These are phyloP conservation scores for Silene uniflora DNA, from an alignment of 148 eudicot species.

Conservation along the genomic window DNA sequence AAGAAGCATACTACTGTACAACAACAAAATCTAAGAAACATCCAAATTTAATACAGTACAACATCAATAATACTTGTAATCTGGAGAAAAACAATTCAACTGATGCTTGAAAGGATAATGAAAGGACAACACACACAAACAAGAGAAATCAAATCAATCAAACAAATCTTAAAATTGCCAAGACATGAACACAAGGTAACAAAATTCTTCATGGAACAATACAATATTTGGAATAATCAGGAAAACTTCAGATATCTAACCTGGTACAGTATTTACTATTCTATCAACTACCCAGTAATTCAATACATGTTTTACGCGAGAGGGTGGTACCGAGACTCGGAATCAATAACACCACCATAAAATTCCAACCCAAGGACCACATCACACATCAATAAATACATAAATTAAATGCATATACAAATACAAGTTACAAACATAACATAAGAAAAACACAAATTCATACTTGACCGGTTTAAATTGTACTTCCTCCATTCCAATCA, in stretches of 20 bases:
- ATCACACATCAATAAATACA: constrained; percentile 10
- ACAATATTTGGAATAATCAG: constrained; percentile 17
- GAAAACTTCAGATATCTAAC: constrained; percentile 11
- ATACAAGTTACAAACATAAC: too few relatives aligned
- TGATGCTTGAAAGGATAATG: constrained; percentile 13
- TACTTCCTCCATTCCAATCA: too few relatives aligned
- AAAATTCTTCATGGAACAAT: constrained; percentile 25
- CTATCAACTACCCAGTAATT: constrained; percentile 15
- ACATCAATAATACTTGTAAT: neutral
- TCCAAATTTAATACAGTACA: neutral
- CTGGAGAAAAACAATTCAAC: too few relatives aligned
- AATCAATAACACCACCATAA: constrained; percentile 9
- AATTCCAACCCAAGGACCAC: constrained; percentile 42
- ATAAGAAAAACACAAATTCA: too few relatives aligned
- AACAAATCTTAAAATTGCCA: constrained; percentile 20
- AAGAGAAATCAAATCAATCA: constrained; percentile 16
- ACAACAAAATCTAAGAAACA: neutral
- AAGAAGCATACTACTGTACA: too few relatives aligned
- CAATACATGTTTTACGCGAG: neutral
- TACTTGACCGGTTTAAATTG: too few relatives aligned
- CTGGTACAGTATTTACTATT: constrained; percentile 15
- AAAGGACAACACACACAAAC: constrained; percentile 15
- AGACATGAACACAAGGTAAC: constrained; percentile 17
- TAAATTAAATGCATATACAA: constrained; percentile 10
- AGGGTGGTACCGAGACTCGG: too few relatives aligned